A percentile compares a stretch with the other conserved stretches of the same genome.
phyloP scores from a whole-genome alignment of 805 yeast species.

The Yamadazyma olivae region DNA sequence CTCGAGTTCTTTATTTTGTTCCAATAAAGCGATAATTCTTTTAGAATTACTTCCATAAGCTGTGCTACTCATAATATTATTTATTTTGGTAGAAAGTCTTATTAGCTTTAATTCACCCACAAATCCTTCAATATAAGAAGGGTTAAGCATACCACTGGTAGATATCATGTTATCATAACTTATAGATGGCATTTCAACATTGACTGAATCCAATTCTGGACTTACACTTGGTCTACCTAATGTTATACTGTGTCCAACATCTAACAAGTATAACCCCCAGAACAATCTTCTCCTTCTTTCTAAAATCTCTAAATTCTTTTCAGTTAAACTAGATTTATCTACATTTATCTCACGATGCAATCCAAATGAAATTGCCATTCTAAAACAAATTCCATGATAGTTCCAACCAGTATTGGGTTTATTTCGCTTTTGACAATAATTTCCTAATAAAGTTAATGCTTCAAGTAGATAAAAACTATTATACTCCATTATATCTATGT shows the following conservation, averaged over 20 bases:
- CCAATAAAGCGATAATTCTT: too few species aligned
- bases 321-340: too few species aligned
- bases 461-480: slow-evolving; percentile 56
- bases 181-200: slow-evolving; percentile 44
- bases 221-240: slow-evolving; percentile 62
- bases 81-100: slow-evolving; percentile 1
- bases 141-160: too few species aligned
- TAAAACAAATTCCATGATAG: slow-evolving; percentile 58
- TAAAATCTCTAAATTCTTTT: slow-evolving; percentile 19
- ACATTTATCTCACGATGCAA: slow-evolving; percentile 52
- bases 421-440: slow-evolving; percentile 62
- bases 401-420: slow-evolving; percentile 71
- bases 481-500: slow-evolving; percentile 51
- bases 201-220: slow-evolving; percentile 45
- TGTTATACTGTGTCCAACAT: slow-evolving; percentile 62
- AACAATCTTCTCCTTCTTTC: slow-evolving; percentile 61
- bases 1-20: slow-evolving; percentile 29
- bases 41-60: too few species aligned
- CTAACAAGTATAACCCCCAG: slow-evolving; percentile 68
- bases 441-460: slow-evolving; percentile 41
- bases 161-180: background rate
- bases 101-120: slow-evolving; percentile 1
- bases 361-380: slow-evolving; percentile 68
- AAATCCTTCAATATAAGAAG: slow-evolving; percentile 23
- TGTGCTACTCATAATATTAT: too few species aligned